phyloP scores from a whole-genome alignment of 2,329 filamentous ascomycete genomes.

The Trichoderma breve region DNA sequence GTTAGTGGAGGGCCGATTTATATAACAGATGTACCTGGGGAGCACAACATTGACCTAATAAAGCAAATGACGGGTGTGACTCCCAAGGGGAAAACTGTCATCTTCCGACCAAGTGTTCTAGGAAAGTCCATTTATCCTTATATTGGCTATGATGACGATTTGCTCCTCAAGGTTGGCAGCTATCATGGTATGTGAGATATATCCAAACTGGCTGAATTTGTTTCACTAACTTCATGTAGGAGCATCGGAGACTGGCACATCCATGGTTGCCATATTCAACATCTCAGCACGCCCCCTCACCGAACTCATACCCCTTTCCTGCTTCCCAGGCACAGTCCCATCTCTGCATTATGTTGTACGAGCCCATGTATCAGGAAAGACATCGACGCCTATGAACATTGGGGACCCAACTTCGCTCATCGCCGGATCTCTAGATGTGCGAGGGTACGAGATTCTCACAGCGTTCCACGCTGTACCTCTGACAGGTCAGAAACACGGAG shows the following conservation, averaged over 20 bases:
- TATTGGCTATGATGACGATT: conserved; percentile 68
- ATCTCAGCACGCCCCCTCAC: conserved; percentile 60
- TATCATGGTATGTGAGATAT: conserved; percentile 61
- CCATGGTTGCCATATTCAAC: conserved; percentile 85
- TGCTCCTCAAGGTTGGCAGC: conserved; percentile 72
- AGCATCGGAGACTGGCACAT: conserved; percentile 62
- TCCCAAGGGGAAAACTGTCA: conserved; percentile 68
- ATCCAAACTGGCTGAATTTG: background rate
- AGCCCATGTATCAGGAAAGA: conserved; percentile 64
- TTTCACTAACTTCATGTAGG: conserved; percentile 32
- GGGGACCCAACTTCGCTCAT: conserved; percentile 52
- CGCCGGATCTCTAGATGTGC: conserved; percentile 58
- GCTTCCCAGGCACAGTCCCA: conserved; percentile 68
- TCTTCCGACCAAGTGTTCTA: conserved; percentile 73
- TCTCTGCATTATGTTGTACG: conserved; percentile 67
- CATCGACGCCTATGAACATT: conserved; percentile 52
- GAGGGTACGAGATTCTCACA: conserved; percentile 78
- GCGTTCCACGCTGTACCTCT: conserved; percentile 67
- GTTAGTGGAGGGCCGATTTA: conserved; percentile 90
- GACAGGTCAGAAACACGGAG: conserved; percentile 34
- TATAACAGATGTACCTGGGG: conserved; percentile 84
- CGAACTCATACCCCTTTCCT: conserved; percentile 67
- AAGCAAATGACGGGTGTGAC: conserved; percentile 77
- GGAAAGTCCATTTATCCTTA: conserved; percentile 75
- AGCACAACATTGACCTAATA: conserved; percentile 75